Conservation (phyloP, 2,329 filamentous ascomycete genomes). For the Epichloe sp. region DNA sequence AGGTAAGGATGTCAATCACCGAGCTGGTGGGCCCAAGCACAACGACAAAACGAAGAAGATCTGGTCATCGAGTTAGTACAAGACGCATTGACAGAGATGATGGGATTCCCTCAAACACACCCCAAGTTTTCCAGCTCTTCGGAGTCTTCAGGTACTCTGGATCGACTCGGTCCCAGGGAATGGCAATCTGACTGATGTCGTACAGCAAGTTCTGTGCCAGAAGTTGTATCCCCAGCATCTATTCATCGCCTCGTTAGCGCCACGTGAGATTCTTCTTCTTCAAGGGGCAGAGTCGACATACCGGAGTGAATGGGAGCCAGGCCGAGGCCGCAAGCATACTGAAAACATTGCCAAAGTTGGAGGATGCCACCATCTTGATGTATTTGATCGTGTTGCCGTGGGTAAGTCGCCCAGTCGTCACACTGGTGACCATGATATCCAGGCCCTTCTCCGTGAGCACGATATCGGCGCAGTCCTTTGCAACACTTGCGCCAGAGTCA, state of each 20-base stretch:
- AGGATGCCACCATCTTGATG: conserved; percentile 19
- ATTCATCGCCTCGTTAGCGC: not conserved
- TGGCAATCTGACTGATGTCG: conserved; percentile 17
- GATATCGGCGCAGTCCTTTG: conserved; percentile 17
- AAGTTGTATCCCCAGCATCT: conserved; percentile 16
- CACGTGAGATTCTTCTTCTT: too few relatives aligned
- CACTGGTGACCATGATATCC: conserved; percentile 14
- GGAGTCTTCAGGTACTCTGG: conserved; percentile 14
- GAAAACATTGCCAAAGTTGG: conserved; percentile 19
- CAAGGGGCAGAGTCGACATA: not conserved
- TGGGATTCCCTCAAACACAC: not conserved
- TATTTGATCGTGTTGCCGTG: conserved; percentile 19
- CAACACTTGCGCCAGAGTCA: conserved; percentile 16
- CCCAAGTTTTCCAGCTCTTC: conserved; percentile 14
- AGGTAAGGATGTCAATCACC: conserved; percentile 15
- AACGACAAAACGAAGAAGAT: conserved; percentile 16
- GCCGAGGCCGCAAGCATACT: conserved; percentile 15
- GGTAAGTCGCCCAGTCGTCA: conserved; percentile 14
- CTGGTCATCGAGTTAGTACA: conserved; percentile 1
- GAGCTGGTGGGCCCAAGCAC: conserved; percentile 17
- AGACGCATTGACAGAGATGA: not conserved
- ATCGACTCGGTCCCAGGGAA: conserved; percentile 17
- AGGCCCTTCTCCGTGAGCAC: conserved; percentile 18
- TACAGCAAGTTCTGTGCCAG: conserved; percentile 17
- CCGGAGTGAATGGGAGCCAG: conserved; percentile 16